A percentile compares a stretch with the other conserved stretches of the same genome.
phyloP scores from a whole-genome alignment of 805 yeast genomes.

The Teunomyces aglyptinius region DNA sequence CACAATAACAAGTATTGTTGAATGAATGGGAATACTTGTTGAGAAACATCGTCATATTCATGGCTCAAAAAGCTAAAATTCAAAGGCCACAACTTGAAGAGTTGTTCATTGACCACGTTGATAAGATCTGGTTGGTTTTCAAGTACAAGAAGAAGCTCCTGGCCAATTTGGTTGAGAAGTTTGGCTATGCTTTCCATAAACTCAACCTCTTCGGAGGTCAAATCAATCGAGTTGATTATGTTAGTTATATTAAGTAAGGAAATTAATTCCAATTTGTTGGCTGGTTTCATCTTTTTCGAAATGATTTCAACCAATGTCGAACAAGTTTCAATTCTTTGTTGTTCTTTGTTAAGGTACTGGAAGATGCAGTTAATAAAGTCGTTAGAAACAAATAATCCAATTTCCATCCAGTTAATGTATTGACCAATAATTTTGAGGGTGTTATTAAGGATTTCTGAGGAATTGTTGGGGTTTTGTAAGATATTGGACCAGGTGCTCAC shows the following conservation, averaged over 20 bases:
- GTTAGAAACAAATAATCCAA: constrained; percentile 64
- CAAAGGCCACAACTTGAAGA: constrained; percentile 47
- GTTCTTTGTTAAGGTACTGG: constrained; percentile 49
- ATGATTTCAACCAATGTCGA: constrained; percentile 61
- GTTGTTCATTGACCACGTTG: constrained; percentile 32
- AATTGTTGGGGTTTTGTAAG: constrained; percentile 36
- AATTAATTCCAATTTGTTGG: constrained; percentile 66
- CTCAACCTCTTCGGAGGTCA: constrained; percentile 49
- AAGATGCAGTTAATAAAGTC: constrained; percentile 58
- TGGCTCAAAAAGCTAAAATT: constrained; percentile 69
- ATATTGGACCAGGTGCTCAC: constrained; percentile 67
- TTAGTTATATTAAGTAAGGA: constrained; percentile 65
- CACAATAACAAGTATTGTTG: constrained; percentile 69
- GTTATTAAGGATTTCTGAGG: constrained; percentile 51
- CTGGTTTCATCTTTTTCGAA: constrained; percentile 75
- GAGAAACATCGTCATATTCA: constrained; percentile 85
- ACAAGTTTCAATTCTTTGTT: constrained; percentile 58
- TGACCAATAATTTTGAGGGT: constrained; percentile 70
- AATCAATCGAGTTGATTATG: constrained; percentile 37
- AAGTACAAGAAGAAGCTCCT: constrained; percentile 68
- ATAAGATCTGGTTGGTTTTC: constrained; percentile 46
- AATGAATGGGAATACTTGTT: constrained; percentile 78
- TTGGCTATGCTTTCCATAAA: constrained; percentile 76
- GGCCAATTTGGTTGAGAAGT: constrained; percentile 68
- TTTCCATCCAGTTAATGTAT: constrained; percentile 92